A percentile compares a stretch with the other conserved stretches of the same genome.
These are phyloP conservation scores for Diphasiastrum complanatum DNA, from an alignment of 83 land plant genomes.

Conservation along the genomic window DNA sequence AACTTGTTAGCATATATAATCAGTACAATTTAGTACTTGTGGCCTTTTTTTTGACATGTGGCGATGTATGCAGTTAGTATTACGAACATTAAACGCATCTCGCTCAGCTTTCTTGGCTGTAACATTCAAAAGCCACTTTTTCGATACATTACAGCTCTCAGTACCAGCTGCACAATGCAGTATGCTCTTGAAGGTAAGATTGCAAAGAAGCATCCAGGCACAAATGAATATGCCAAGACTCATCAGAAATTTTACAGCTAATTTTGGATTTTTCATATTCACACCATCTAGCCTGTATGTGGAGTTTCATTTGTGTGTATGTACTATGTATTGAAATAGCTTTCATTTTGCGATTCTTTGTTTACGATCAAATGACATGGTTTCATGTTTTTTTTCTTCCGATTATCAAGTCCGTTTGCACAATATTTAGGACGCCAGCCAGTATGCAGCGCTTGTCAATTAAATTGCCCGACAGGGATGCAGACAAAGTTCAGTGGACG, in stretches of 20 bases:
- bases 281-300: constrained; percentile 39
- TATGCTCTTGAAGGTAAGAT: constrained; percentile 72
- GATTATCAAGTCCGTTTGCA: constrained; percentile 35
- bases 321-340: no score
- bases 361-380: no score
- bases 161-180: constrained; percentile 57
- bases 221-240: not conserved
- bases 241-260: not conserved
- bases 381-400: not conserved
- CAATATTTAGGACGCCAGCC: constrained; percentile 78
- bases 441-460: constrained; percentile 58
- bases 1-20: not conserved
- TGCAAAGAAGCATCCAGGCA: not conserved
- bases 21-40: not conserved
- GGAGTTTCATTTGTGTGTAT: no score
- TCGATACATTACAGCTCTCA: constrained; percentile 54
- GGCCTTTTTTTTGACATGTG: not conserved
- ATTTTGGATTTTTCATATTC: not conserved
- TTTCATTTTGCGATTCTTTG: no score
- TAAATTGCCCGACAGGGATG: constrained; percentile 55
- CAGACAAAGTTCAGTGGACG: constrained; percentile 76
- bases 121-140: constrained; percentile 59
- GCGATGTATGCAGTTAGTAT: constrained; percentile 45
- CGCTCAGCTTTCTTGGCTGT: constrained; percentile 73
- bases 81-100: constrained; percentile 79